Base-by-base conservation (phyloP, 2,329 filamentous ascomycete species). In the Penicillium aurantiogriseum region DNA sequence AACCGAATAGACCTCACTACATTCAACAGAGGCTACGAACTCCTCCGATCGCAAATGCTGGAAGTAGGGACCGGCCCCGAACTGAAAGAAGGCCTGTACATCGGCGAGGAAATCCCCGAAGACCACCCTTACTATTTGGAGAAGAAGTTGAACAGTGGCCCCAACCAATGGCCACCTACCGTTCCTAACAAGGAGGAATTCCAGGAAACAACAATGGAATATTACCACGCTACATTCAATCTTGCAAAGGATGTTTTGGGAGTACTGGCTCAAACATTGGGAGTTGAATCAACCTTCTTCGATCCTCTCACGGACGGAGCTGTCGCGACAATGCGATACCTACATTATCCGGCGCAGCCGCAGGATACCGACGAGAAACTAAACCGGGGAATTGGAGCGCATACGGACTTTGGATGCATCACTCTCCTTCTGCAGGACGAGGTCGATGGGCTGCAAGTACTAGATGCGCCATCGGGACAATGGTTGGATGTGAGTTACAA, bases 11-110 rank as follows among this genome's bases (percentile, higher is more conserved):
- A 75, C 46, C 68, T 63, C 35, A 78, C 75, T 48, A 71, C 69
- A 3, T 77, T 71, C 65, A 75, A 78, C 62, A 73, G 77, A 31
- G 77, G 77, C 49, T 79, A 79, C 61, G 77, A 79, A 56, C 64
- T 75, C 27, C 65, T 79, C 17, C 70, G 72, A 21, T 76, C 73
- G 6, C 77, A 79, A 56, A 76, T 77, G 54, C 67, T 79, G 10
- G 76, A 79, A 63, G 64, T 67, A 35, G 76, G 76, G 29, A 76
- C 75, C 23, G 66, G 71, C 3, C 76, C 76, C 2, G 77, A 80
- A 33, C 67, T 78, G 4, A 79, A 79, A 58, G 77, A 78, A 57
- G 77, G 76, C 0, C 73, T 74, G 31, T 78, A 76, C 61, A 75
- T 80, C 33, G 76, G 76, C 54, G 72, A 76, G 44, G 76, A 79